Conservation (phyloP, 768 basidiomycete species). For the Termitomyces sp. region DNA sequence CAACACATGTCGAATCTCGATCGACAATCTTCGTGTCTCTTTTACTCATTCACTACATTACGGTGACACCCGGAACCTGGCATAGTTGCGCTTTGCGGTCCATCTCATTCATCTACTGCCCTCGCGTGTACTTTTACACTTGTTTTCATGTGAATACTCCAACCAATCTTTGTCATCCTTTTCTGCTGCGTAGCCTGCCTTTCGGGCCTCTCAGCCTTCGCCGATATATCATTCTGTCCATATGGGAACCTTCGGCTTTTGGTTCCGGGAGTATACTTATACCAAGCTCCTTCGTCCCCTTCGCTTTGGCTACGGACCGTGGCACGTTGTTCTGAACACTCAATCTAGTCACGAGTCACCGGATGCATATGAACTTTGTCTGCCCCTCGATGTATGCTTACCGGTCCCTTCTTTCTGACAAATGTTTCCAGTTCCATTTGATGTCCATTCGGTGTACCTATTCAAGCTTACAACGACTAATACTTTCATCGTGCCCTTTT, state of each 20-base stretch:
- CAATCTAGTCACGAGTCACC: slow-evolving; percentile 14
- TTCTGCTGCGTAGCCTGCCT: slow-evolving; percentile 28
- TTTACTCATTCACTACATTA: slow-evolving; percentile 30
- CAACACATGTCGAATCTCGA: slow-evolving; percentile 25
- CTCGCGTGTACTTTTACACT: slow-evolving; percentile 28
- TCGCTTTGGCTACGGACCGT: slow-evolving; percentile 13
- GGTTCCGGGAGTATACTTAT: slow-evolving; percentile 23
- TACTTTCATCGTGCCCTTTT: slow-evolving; percentile 11
- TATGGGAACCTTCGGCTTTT: slow-evolving; percentile 34
- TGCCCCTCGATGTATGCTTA: slow-evolving; percentile 17
- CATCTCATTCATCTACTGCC: slow-evolving; percentile 26
- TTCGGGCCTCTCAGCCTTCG: slow-evolving; percentile 30
- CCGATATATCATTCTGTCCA: slow-evolving; percentile 69
- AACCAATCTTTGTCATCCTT: slow-evolving; percentile 23
- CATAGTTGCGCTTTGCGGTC: slow-evolving; percentile 24
- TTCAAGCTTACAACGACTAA: slow-evolving; percentile 18
- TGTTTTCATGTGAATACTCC: slow-evolving; percentile 31
- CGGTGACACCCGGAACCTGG: slow-evolving; percentile 30
- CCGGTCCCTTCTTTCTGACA: slow-evolving; percentile 12
- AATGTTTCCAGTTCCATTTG: slow-evolving; percentile 14
- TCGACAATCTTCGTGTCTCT: slow-evolving; percentile 23
- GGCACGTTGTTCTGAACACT: slow-evolving; percentile 6
- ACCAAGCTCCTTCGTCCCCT: slow-evolving; percentile 15
- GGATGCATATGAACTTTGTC: slow-evolving; percentile 20
- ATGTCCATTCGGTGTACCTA: slow-evolving; percentile 16